Base-by-base conservation (phyloP, 768 basidiomycete genomes). In the Tricholoma sp. region DNA sequence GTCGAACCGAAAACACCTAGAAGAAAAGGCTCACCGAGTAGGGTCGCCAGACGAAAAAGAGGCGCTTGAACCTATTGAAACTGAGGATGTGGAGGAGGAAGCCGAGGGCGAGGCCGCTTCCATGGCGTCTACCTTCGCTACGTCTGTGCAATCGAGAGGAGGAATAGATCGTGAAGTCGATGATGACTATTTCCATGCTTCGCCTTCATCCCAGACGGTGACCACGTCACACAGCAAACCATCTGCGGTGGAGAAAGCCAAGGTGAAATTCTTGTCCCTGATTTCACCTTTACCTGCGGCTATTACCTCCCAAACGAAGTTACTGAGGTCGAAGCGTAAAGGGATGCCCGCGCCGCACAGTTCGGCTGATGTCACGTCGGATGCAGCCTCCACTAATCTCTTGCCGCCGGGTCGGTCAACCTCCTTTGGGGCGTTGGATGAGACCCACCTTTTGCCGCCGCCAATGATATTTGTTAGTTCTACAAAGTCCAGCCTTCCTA, bases 251-350 rank as follows among this genome's bases (percentile, higher is more conserved):
- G 54, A 69, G 29, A 82, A 79, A 61, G 83, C 80, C 27, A 85
- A 84, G 62, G 67, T 75, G 39, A 82, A 79, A 64, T 84, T 81
- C 79, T 64, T 82, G 21, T 59, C 79, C 0, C 60, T 85, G 22
- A 63, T 83, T n/a, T 75, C 78, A 5, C 74, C 71, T 16, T 63
- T 83, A 21, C 73, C 71, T 21, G 60, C 65, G 3, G 69, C 64
- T 37, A 69, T 72, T 37, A 56, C 66, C 10, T 37, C 50, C 10
- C 56, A 64, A 4, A 32, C 63, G 7, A 63, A 59, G 31, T 47
- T 35, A n/a, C 29, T 27, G 16, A 47, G 34, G 32, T 21, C 39
- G 11, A 31, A 45, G 37, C 39, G 19, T 8, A 58, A 55, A 49
- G 58, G 21, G 52, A 32, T 22, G 14, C 45, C 51, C n/a, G 50